Base-by-base conservation (phyloP, 805 yeast genomes). In the Barnettozyma populi region DNA sequence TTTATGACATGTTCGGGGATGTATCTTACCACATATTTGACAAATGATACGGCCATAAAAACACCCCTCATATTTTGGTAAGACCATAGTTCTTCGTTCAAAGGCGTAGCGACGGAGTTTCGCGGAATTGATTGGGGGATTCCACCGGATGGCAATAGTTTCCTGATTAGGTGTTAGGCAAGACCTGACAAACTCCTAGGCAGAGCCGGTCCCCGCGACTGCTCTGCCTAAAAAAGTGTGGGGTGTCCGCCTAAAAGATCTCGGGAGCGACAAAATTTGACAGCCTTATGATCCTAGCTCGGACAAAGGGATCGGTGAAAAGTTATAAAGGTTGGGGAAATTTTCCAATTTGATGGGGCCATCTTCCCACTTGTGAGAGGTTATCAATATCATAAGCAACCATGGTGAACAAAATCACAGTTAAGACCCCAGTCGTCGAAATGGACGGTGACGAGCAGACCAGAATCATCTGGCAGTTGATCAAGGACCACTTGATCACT, bases 371-470 rank as follows among this genome's bases (percentile, higher is more conserved):
- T 14, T 7, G 5, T 7, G 32, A 29, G 16, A 29, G 32, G 32
- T 29, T 29, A 29, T 29, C 32, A 14, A 35, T 19, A 35, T 16
- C 21, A 35, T 21, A 27, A 36, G 27, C 40, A 36, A 25, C 14
- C 7, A 39, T 39, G 42, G 42, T 70, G n/a, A 64, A 66, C 47
- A 85, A 84, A 63, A 81, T 86, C 63, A 79, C 79, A 57, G 90
- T 86, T 41, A 76, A 78, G 60, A 78, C 74, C 47, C 92, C 92
- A 41, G 71, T 86, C 52, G 94, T 86, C 48, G 94, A 86, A 56
- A 64, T 86, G 62, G 90, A 85, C 60, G 94, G 94, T 59, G 94
- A 86, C 65, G 94, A 86, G 65, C 84, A 84, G 92, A 86, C 94
- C 53, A 73, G 92, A 65, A 84, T 86, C 61, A 86, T 86, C 65